Evolutionary conservation across 352 stramenopile genomes (phyloP), one percentile per base, ranked within the genome.

Genomic region (Globisporangium emineosum): DNA sequence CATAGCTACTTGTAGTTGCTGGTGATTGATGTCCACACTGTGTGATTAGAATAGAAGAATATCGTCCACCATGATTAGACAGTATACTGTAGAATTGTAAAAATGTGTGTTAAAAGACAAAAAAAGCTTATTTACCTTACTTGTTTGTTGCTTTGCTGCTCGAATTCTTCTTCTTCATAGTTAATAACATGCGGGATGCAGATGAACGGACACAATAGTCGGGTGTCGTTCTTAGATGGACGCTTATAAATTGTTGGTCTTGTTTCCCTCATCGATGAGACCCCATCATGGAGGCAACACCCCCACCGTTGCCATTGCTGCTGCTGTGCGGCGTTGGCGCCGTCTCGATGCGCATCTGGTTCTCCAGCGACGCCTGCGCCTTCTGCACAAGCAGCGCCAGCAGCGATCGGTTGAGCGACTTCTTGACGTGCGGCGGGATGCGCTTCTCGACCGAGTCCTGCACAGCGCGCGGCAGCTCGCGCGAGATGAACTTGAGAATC

Each of bases 401-500:
- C 51, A 91, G 71, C 53, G 84, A 93, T 3, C 84, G 75, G 51
- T 93, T 85, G 8, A 88, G 62, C 57, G 77, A 73, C 51, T 91
- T 81, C 71, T 89, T 91, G 40, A 83, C 74, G 6, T 67, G 62
- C 56, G 73, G 65, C 15, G 77, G 77, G 0, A 93, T 67, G 13
- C 80, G 73, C 55, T 89, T 90, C 66, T 93, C 80, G 0, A 91
- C 77, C 10, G 84, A 75, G 21, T 93, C 81, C 19, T 83, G 75
- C 40, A 93, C 81, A 0, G 84, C 78, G 45, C 84, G 84, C n/a
- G 81, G 81, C 25, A 93, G 74, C 56, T 93, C 84, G 25, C 85
- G 83, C 1, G 84, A 91, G 33, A 91, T 86, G 57, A 86, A 91
- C 73, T 93, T 93, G 55, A 93, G 76, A 67, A 93, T 91, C 79